Base-by-base conservation (phyloP, 2,329 filamentous ascomycete genomes). In the Aureobasidium sp. region DNA sequence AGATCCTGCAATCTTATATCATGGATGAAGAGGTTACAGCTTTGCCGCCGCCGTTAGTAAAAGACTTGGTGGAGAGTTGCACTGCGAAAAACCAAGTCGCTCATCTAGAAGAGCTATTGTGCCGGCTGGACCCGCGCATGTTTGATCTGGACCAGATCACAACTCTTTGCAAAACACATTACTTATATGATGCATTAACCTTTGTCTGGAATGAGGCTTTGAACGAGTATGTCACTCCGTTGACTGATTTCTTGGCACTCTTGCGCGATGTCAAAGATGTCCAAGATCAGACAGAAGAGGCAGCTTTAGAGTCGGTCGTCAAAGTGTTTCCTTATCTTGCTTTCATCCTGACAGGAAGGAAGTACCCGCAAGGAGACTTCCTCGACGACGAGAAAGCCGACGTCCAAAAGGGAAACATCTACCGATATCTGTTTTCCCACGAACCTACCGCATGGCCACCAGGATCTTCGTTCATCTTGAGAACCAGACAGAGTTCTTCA, bases 151-250 rank as follows among this genome's bases (percentile, higher is more conserved):
- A 99, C 71, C 90, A 97, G 73, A 85, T 96, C 62, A 97, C 93
- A 0, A 82, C 83, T 14, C 79, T 99, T 27, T 99, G 94, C 80
- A 96, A 94, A 73, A 88, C 93, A 71, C 87, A 97, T 72, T 85
- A 88, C 66, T 82, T 99, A 4, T 99, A 97, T 70, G 95, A 99
- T 74, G 95, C 94, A 2, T 83, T 97, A 62, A 91, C 95, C 47
- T 97, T 97, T 72, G 89, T 99, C 61, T 99, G 94, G 94, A 97
- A 96, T 64, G 88, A 90, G 73, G 91, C 91, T 2, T 78, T 99
- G 31, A 79, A 81, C 64, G 95, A 99, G 73, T 97, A 95, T 69
- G 86, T 97, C 64, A 95, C 92, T 1, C 93, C 94, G 1, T 79
- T 97, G 62, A 87, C 91, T 67, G 91, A 97, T 64, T 82, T 99